Conservation (phyloP, 768 basidiomycete genomes). For the Lactarius deliciosus region DNA sequence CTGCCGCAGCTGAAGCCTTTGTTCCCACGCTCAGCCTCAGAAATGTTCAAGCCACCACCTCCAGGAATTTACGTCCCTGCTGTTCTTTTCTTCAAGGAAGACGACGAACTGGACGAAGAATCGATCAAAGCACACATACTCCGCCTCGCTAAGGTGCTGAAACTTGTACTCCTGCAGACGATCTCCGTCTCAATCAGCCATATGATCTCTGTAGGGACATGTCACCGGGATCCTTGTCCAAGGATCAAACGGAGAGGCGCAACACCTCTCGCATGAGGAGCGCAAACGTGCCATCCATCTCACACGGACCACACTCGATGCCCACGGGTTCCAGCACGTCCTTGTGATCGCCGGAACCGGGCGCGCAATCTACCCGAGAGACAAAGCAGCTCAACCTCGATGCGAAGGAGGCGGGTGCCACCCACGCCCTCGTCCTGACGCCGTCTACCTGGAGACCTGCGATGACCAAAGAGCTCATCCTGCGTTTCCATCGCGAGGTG, state of each 20-base stretch:
- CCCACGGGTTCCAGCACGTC: conserved; percentile 64
- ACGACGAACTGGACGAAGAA: conserved; percentile 68
- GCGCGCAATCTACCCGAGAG: conserved; percentile 76
- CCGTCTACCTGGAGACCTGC: conserved; percentile 68
- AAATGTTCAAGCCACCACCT: conserved; percentile 46
- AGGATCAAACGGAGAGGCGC: conserved; percentile 75
- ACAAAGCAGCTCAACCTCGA: conserved; percentile 68
- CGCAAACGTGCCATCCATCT: conserved; percentile 60
- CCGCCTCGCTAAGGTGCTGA: conserved; percentile 62
- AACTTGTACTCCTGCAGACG: background rate
- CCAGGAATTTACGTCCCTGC: conserved; percentile 77
- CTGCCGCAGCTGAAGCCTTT: background rate
- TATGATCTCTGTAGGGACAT: conserved; percentile 50
- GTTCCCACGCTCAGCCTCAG: conserved; percentile 14
- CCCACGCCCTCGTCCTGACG: conserved; percentile 72
- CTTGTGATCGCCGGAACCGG: conserved; percentile 83
- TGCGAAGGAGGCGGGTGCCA: conserved; percentile 80
- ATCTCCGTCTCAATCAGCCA: conserved; percentile 20
- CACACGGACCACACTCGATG: conserved; percentile 70
- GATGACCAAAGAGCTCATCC: conserved; percentile 62
- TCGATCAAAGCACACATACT: conserved; percentile 70
- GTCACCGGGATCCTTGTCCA: conserved; percentile 72
- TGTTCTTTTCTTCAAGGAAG: conserved; percentile 66
- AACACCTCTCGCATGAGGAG: conserved; percentile 72
- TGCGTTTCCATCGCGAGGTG: conserved; percentile 66